These are phyloP conservation scores for Suhomyces terraborum DNA, from an alignment of 1,139 yeast genomes.

Conservation along the genomic window DNA sequence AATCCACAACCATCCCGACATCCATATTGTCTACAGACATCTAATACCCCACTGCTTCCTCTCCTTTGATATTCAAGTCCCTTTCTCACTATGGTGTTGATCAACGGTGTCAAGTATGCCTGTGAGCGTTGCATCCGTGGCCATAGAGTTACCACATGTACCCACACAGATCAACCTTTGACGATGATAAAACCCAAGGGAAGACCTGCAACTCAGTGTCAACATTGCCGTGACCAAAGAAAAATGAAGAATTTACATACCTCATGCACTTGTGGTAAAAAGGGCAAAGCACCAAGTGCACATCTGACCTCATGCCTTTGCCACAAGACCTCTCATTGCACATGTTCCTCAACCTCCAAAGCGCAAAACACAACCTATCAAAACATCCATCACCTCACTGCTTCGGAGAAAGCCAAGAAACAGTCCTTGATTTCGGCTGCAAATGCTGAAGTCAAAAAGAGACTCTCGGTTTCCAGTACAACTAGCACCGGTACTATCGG, in stretches of 20 bases:
- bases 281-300: conserved; percentile 46
- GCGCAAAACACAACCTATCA: conserved; percentile 9
- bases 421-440: conserved; percentile 28
- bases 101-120: conserved; percentile 92
- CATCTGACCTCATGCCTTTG: conserved; percentile 58
- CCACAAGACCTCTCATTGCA: conserved; percentile 56
- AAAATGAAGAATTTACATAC: conserved; percentile 70
- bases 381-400: conserved; percentile 20
- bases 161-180: conserved; percentile 86
- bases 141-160: conserved; percentile 90
- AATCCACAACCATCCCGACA: not conserved
- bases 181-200: conserved; percentile 96
- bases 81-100: conserved; percentile 64
- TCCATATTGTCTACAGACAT: too few relatives aligned
- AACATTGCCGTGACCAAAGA: conserved; percentile 81
- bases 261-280: conserved; percentile 71
- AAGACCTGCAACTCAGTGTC: conserved; percentile 89
- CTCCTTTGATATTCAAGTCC: conserved; percentile 3
- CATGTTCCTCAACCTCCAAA: conserved; percentile 47
- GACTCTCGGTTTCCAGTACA: conserved; percentile 10
- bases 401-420: conserved; percentile 34
- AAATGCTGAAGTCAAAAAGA: conserved; percentile 21
- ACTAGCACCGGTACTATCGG: conserved; percentile 5
- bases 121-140: conserved; percentile 96
- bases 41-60: too few relatives aligned